Evolutionary conservation across 805 yeast species (phyloP), one percentile per base, ranked within the genome.

Genomic region (Torulaspora maleeae): DNA sequence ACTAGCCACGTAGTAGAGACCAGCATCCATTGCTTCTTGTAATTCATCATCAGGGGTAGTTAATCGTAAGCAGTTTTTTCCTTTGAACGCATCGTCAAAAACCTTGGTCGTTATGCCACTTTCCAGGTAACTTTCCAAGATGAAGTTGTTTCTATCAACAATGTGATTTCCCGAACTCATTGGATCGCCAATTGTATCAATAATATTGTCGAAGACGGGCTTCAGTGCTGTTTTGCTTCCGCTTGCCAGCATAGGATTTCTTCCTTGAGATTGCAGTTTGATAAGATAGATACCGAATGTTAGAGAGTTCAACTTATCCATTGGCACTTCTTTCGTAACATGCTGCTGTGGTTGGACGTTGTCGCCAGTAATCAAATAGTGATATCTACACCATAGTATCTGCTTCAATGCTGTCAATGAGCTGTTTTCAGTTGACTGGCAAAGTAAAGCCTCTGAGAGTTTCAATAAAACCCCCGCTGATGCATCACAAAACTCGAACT

Each of bases 371-470:
- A 89, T 68, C 2, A 70, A 66, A 41, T 86, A 73, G 36, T 88
- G 95, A 55, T 83, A 88, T 8, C 85, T 74, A 60, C 99, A 93
- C 50, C 80, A 73, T 17, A 93, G 65, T 27, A 87, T 73, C 57
- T 91, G 98, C 7, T 87, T 74, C 38, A 91, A 61, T 36, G 88
- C 93, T 7, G 72, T 71, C 37, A 84, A 90, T 2, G 84, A 73
- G 4, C 73, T 73, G 2, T 54, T 49, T 47, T 70, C 61, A 16
- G 71, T 66, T 22, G 76, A 63, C 0, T 67, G 53, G 12, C 78
- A 68, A 27, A 85, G 65, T 15, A 76, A 71, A 7, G 71, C 68
- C 52, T 88, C 83, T 0, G 83, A 70, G 22, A 84, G 65, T 13
- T 72, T 70, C 41, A 93, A 67, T 49, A 90, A 82, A 6, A 68